Percentiles rank a stretch among this genome's conserved stretches.
These are phyloP conservation scores for Cutaneotrichosporon cavernicola DNA, from an alignment of 1,284 basidiomycete species.

Conservation along the genomic window DNA sequence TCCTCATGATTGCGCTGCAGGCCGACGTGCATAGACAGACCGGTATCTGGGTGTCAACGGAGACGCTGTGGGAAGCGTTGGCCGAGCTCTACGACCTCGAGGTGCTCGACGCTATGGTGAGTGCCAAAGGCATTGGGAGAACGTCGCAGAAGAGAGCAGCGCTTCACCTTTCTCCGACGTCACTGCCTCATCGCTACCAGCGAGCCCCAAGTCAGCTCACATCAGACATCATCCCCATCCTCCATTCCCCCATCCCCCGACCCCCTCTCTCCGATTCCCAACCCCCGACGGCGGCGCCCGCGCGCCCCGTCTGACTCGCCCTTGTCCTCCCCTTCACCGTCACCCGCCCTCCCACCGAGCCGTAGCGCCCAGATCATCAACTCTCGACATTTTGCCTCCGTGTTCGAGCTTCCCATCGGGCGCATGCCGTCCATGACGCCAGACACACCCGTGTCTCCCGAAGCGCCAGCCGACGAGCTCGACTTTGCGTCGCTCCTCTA, in stretches of 20 bases:
- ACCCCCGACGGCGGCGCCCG: constrained; percentile 20
- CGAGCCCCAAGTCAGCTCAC: constrained; percentile 1
- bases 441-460: constrained; percentile 6
- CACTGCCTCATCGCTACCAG: background rate
- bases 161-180: background rate
- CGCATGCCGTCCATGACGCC: background rate
- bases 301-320: constrained; percentile 20
- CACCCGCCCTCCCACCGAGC: constrained; percentile 12
- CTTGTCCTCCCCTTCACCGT: constrained; percentile 17
- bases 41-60: constrained; percentile 56
- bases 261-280: constrained; percentile 23
- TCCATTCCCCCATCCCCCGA: constrained; percentile 25
- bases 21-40: constrained; percentile 37
- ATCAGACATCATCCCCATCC: constrained; percentile 22
- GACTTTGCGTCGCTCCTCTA: constrained; percentile 16
- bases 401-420: constrained; percentile 22
- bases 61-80: constrained; percentile 72
- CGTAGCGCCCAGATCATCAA: constrained; percentile 22
- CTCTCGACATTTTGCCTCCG: constrained; percentile 22
- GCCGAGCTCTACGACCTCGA: constrained; percentile 72
- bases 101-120: constrained; percentile 68
- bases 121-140: constrained; percentile 38
- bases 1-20: constrained; percentile 43
- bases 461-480: constrained; percentile 1
- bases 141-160: background rate